Evolutionary conservation across 306 rosid genomes (phyloP).

Genomic region (Clitoria ternatea): DNA sequence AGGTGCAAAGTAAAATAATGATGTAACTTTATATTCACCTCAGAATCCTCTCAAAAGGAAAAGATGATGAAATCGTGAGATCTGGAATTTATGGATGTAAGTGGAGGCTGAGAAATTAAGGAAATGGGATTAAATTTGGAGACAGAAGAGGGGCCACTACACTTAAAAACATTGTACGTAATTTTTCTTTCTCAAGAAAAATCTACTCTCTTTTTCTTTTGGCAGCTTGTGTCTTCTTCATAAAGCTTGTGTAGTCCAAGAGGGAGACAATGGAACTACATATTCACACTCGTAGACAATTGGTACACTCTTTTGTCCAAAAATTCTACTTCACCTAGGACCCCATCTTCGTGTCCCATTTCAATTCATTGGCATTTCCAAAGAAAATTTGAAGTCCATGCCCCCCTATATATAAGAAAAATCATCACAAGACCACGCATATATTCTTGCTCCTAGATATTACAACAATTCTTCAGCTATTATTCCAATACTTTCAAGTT

Average conservation of each 20-base stretch:
- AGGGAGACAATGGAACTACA: slow-evolving; percentile 35
- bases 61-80: slow-evolving; percentile 14
- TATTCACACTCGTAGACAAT: slow-evolving; percentile 34
- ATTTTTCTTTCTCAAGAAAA: slow-evolving; percentile 3
- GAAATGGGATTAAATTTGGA: slow-evolving; percentile 13
- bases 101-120: slow-evolving; percentile 11
- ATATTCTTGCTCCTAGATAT: neutral
- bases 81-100: slow-evolving; percentile 22
- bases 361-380: slow-evolving; percentile 23
- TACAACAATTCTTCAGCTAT: neutral
- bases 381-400: slow-evolving; percentile 7
- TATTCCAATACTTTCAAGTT: too few relatives aligned
- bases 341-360: slow-evolving; percentile 31
- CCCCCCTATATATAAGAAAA: slow-evolving; percentile 2
- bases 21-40: neutral
- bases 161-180: neutral
- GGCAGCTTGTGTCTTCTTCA: slow-evolving; percentile 30
- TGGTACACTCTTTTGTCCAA: slow-evolving; percentile 33
- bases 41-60: too few relatives aligned
- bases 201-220: slow-evolving; percentile 6
- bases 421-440: neutral
- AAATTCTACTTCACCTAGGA: slow-evolving; percentile 30
- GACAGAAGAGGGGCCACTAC: slow-evolving; percentile 9
- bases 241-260: slow-evolving; percentile 37
- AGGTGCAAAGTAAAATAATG: neutral